Percentiles rank a stretch among this genome's conserved stretches.
Conservation (phyloP, 768 basidiomycete species). For the Cystobasidium onofrii region DNA sequence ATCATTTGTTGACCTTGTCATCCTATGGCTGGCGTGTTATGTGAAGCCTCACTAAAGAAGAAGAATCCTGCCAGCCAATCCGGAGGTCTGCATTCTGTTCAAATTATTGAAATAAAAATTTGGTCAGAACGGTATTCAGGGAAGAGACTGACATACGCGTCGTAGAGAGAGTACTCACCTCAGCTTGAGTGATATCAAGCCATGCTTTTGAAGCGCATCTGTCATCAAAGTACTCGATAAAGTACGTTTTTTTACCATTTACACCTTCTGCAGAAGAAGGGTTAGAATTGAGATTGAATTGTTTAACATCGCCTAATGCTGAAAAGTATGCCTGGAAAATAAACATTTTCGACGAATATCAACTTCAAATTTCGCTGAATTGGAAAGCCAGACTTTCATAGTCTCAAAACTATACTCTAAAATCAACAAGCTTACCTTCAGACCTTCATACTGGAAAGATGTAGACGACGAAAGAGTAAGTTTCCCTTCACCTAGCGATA, state of each 20-base stretch:
- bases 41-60: constrained; percentile 2
- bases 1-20: too few relatives aligned
- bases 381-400: too few relatives aligned
- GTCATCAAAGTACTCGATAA: constrained; percentile 9
- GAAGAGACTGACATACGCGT: neutral
- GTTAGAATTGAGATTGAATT: neutral
- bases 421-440: neutral
- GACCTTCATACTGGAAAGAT: neutral
- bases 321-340: constrained; percentile 4
- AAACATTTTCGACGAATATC: neutral
- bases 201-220: constrained; percentile 6
- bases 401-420: too few relatives aligned
- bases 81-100: neutral
- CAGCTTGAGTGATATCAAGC: neutral
- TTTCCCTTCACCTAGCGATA: constrained; percentile 27
- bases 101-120: neutral
- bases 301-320: constrained; percentile 1
- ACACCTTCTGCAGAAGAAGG: neutral
- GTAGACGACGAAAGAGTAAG: neutral
- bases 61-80: constrained; percentile 12
- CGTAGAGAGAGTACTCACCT: neutral
- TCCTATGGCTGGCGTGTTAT: too few relatives aligned
- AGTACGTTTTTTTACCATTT: neutral
- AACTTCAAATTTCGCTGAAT: too few relatives aligned
- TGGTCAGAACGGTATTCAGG: neutral